A percentile compares a stretch with the other conserved stretches of the same genome.
These are phyloP conservation scores for Skeletonema grethae DNA, from an alignment of 108 stramenopile species.

Conservation along the genomic window DNA sequence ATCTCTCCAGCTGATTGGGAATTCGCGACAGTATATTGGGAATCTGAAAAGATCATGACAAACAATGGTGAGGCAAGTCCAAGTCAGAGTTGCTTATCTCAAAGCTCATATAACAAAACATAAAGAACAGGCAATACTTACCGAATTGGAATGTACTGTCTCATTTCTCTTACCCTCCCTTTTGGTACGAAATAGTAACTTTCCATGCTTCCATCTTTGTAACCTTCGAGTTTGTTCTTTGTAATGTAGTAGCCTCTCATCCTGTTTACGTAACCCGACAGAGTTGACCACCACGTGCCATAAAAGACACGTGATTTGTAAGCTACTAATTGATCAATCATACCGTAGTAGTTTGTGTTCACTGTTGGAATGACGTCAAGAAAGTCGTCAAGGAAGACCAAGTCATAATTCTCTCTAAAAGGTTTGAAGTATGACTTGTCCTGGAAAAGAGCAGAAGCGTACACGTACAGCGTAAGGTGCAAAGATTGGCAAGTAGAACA, in stretches of 20 bases:
- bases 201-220: conserved; percentile 56
- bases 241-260: conserved; percentile 60
- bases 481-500: too few species aligned
- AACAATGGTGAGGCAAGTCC: background rate
- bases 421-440: conserved; percentile 68
- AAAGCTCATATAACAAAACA: background rate
- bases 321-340: conserved; percentile 64
- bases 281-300: conserved; percentile 58
- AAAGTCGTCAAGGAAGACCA: conserved; percentile 58
- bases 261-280: conserved; percentile 60
- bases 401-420: conserved; percentile 44
- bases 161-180: conserved; percentile 47
- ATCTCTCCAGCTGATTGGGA: conserved; percentile 79
- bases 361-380: conserved; percentile 60
- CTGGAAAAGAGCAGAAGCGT: background rate
- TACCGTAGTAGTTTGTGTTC: conserved; percentile 75
- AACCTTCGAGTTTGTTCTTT: conserved; percentile 54
- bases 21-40: conserved; percentile 73
- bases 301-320: conserved; percentile 49
- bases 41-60: conserved; percentile 8
- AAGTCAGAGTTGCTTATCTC: background rate
- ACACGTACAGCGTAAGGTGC: too few species aligned
- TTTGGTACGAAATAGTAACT: conserved; percentile 55
- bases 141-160: conserved; percentile 40
- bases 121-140: background rate